These are phyloP conservation scores for Conidiobolus incongruus DNA, from an alignment of 371 early-diverging fungal species.

Conservation along the genomic window DNA sequence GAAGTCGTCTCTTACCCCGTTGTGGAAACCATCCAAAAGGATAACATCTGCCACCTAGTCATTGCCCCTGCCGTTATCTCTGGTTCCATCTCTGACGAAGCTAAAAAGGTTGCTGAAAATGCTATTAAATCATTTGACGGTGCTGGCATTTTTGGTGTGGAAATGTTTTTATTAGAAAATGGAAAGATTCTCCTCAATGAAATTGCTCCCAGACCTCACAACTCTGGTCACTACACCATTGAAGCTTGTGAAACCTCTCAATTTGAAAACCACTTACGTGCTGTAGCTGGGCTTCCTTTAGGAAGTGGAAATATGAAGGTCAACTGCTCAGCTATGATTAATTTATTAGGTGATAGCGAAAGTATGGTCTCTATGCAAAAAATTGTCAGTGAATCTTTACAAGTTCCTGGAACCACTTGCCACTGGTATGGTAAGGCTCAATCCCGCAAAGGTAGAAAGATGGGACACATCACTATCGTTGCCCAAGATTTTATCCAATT, in stretches of 20 bases:
- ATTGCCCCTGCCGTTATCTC: conserved; percentile 82
- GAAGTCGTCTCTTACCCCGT: conserved; percentile 67
- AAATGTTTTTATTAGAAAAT: conserved; percentile 76
- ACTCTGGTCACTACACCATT: conserved; percentile 94
- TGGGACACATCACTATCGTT: conserved; percentile 90
- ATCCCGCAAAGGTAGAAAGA: conserved; percentile 72
- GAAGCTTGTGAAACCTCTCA: conserved; percentile 93
- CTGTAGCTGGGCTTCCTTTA: conserved; percentile 76
- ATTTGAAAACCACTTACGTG: conserved; percentile 91
- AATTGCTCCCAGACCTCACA: conserved; percentile 95
- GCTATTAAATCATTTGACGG: conserved; percentile 62
- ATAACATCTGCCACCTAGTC: conserved; percentile 84
- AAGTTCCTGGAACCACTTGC: conserved; percentile 63
- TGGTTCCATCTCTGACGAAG: conserved; percentile 24
- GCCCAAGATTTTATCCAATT: conserved; percentile 58
- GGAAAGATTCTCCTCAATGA: conserved; percentile 78
- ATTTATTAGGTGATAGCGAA: conserved; percentile 55
- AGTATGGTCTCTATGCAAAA: conserved; percentile 9
- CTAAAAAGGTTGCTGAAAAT: conserved; percentile 54
- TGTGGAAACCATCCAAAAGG: conserved; percentile 86
- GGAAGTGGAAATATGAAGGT: conserved; percentile 79
- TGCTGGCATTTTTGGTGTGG: conserved; percentile 88
- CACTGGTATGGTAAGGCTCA: conserved; percentile 87
- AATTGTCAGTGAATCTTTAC: conserved; percentile 25
- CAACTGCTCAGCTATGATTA: conserved; percentile 78